Percentiles rank a stretch among this genome's conserved stretches.
These are phyloP conservation scores for Fusarium ramigenum DNA, from an alignment of 2,329 filamentous ascomycete genomes.

Conservation along the genomic window DNA sequence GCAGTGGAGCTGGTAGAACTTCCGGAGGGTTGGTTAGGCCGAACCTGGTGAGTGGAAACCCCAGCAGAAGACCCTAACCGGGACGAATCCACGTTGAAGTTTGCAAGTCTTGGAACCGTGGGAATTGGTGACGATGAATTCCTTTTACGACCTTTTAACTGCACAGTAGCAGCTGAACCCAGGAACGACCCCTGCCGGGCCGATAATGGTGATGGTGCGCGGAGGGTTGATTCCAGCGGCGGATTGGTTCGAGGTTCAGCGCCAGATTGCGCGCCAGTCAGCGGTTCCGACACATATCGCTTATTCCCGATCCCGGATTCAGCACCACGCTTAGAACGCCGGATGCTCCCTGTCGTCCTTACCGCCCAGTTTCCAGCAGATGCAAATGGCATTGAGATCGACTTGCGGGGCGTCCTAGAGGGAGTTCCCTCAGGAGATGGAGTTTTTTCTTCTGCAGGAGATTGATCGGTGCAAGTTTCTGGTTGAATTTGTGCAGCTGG, in stretches of 20 bases:
- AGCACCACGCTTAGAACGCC: constrained; percentile 62
- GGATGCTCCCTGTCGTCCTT: constrained; percentile 61
- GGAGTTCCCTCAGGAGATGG: constrained; percentile 52
- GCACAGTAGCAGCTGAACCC: constrained; percentile 40
- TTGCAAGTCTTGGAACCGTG: constrained; percentile 62
- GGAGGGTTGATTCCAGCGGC: constrained; percentile 38
- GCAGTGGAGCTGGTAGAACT: constrained; percentile 55
- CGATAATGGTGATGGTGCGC: constrained; percentile 33
- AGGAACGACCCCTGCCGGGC: constrained; percentile 38
- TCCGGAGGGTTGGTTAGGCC: constrained; percentile 55
- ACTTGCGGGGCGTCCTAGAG: constrained; percentile 59
- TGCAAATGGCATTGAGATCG: constrained; percentile 68
- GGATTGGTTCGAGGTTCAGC: constrained; percentile 44
- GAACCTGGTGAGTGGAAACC: constrained; percentile 49
- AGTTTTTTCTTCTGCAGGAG: constrained; percentile 7
- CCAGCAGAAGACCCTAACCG: constrained; percentile 55
- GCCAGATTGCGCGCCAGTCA: constrained; percentile 46
- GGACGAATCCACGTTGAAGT: constrained; percentile 63
- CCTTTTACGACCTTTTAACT: constrained; percentile 49
- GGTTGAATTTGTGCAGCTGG: constrained; percentile 40
- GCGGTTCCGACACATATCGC: constrained; percentile 65
- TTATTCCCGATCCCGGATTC: constrained; percentile 54
- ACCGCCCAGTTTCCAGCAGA: constrained; percentile 66
- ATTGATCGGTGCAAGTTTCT: constrained; percentile 17
- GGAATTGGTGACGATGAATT: constrained; percentile 66